These are phyloP conservation scores for Aspergillus kassunensis DNA, from an alignment of 495 filamentous ascomycete species.

Conservation along the genomic window DNA sequence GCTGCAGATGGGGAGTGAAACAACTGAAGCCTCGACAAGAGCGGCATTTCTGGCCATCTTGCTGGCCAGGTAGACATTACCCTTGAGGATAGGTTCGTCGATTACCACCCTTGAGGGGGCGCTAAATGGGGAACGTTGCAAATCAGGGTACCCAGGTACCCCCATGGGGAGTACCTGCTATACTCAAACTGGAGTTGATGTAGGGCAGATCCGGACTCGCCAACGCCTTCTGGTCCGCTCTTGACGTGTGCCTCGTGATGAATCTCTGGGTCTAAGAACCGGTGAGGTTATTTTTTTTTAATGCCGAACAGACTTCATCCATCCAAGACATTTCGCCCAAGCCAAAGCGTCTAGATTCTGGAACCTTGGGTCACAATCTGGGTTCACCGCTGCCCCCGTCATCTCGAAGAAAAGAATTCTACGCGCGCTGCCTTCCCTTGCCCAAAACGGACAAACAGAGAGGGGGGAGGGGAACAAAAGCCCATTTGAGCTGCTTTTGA, in stretches of 20 bases:
- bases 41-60: constrained; percentile 4
- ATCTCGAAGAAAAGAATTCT: constrained; percentile 17
- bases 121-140: constrained; percentile 14
- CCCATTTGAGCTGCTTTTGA: constrained; percentile 10
- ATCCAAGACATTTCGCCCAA: constrained; percentile 24
- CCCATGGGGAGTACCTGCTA: constrained; percentile 16
- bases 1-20: constrained; percentile 34
- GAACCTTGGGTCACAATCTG: constrained; percentile 6
- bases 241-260: constrained; percentile 23
- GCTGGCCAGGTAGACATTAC: background rate
- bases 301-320: constrained; percentile 15
- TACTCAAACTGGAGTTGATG: constrained; percentile 16
- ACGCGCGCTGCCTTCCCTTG: constrained; percentile 12
- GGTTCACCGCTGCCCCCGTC: constrained; percentile 23
- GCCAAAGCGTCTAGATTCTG: constrained; percentile 15
- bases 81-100: constrained; percentile 1
- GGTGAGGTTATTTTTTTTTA: constrained; percentile 17
- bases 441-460: constrained; percentile 20
- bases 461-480: background rate
- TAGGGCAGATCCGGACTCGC: constrained; percentile 25
- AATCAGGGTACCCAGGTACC: constrained; percentile 7
- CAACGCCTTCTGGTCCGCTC: constrained; percentile 11
- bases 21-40: constrained; percentile 35
- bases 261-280: constrained; percentile 18
- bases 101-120: constrained; percentile 1